Percentiles rank a stretch among this genome's conserved stretches.
These are phyloP conservation scores for Penicillium parvum DNA, from an alignment of 495 filamentous ascomycete species.

Conservation along the genomic window DNA sequence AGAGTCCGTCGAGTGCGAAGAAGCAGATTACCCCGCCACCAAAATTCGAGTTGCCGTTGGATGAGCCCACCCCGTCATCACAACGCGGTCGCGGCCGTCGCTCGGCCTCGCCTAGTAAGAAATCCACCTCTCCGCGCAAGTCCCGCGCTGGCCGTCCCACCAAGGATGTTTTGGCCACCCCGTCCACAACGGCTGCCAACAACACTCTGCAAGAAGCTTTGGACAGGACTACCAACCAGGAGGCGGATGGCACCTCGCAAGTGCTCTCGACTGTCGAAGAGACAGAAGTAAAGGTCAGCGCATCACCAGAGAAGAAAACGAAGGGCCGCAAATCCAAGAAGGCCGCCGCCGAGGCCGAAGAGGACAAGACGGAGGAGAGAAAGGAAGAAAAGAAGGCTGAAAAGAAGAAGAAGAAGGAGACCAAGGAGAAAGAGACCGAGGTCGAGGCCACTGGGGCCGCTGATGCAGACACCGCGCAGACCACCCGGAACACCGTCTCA, in stretches of 20 bases:
- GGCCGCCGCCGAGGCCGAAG: slow-evolving; percentile 20
- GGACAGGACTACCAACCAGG: slow-evolving; percentile 41
- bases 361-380: slow-evolving; percentile 28
- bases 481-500: slow-evolving; percentile 70
- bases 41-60: slow-evolving; percentile 52
- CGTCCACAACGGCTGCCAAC: slow-evolving; percentile 45
- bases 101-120: slow-evolving; percentile 58
- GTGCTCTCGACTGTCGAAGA: slow-evolving; percentile 15
- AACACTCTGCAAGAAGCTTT: slow-evolving; percentile 47
- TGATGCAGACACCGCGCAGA: slow-evolving; percentile 52
- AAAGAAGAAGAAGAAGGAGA: slow-evolving; percentile 19
- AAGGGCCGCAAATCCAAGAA: slow-evolving; percentile 31
- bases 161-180: slow-evolving; percentile 43
- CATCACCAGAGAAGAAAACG: slow-evolving; percentile 29
- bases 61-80: slow-evolving; percentile 36
- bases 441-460: slow-evolving; percentile 19
- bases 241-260: slow-evolving; percentile 22
- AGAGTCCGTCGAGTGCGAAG: slow-evolving; percentile 49
- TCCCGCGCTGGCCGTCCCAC: slow-evolving; percentile 56
- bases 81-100: slow-evolving; percentile 48
- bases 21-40: slow-evolving; percentile 71
- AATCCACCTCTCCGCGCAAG: slow-evolving; percentile 66
- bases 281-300: slow-evolving; percentile 23
- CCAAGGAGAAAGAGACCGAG: slow-evolving; percentile 21
- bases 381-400: slow-evolving; percentile 44